Evolutionary conservation across 2,329 filamentous ascomycete species (phyloP), one percentile per base, ranked within the genome.

Genomic region (Trichophyton mentagrophytes): DNA sequence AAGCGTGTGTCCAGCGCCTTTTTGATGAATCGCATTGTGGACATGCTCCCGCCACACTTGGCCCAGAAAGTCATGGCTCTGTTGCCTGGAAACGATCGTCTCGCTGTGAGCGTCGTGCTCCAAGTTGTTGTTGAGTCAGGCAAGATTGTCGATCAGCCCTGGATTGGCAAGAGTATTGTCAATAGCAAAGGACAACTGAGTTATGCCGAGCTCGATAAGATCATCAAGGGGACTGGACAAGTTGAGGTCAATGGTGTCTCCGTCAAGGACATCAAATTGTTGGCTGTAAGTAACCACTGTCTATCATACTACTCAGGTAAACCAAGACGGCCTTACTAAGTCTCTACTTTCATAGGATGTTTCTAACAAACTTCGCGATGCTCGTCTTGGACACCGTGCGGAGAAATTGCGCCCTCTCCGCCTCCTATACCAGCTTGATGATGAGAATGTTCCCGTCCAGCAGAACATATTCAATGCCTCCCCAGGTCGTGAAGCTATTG

Each of bases 1-100:
- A 99, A 97, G 81, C 89, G 93, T 66, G 92, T 92, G 63, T 97
- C 91, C 61, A 91, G 90, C 40, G 93, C 99, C 25, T 95, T 97
- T 71, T 81, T 99, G 65, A 87, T 96, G 77, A 93, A 96, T 78
- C 86, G 90, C 78, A 87, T 78, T 79, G 92, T 83, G 80, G 92
- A 79, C 69, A 85, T 99, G 81, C 83, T 99, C 42, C 93, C 93
- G 13, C 81, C 88, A 0, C 90, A 89, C 75, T 80, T 99, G 64
- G 87, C 90, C 6, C 83, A 85, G 17, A 91, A 96, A 66, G 81
- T 97, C 58, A 96, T 91, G 80, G 93, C 91, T 62, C 79, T 99
- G 63, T 82, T 83, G 59, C 90, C 92, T 7, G 88, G 85, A n/a
- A 81, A 96, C 74, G 92, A 96, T 64, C 86, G 93, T 63, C 85